Percentiles rank a stretch among this genome's conserved stretches.
These are phyloP conservation scores for Clarireedia homoeocarpa DNA, from an alignment of 2,329 filamentous ascomycete species.

Conservation along the genomic window DNA sequence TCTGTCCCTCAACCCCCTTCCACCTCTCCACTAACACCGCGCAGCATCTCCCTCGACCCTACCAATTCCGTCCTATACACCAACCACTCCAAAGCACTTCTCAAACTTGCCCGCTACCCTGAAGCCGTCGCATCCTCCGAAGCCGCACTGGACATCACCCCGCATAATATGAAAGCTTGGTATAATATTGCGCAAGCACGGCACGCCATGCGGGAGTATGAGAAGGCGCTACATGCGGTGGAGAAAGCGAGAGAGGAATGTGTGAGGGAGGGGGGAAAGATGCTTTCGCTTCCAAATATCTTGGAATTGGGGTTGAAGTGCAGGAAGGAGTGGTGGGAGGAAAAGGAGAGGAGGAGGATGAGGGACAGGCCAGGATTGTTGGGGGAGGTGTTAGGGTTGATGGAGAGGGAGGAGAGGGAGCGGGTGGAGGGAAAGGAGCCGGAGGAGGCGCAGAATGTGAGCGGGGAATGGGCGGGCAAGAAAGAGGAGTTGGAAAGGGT, in stretches of 20 bases:
- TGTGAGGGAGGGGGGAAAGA: background rate
- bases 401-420: slow-evolving; percentile 40
- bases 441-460: slow-evolving; percentile 38
- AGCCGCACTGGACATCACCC: slow-evolving; percentile 50
- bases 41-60: slow-evolving; percentile 68
- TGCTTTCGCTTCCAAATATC: slow-evolving; percentile 51
- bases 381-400: slow-evolving; percentile 45
- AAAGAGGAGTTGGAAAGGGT: slow-evolving; percentile 36
- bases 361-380: slow-evolving; percentile 52
- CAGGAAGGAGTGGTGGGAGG: slow-evolving; percentile 82
- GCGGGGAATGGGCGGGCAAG: slow-evolving; percentile 41
- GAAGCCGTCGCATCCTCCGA: slow-evolving; percentile 71
- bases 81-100: slow-evolving; percentile 77
- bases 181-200: slow-evolving; percentile 76
- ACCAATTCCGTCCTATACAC: slow-evolving; percentile 75
- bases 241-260: background rate
- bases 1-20: background rate
- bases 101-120: slow-evolving; percentile 67
- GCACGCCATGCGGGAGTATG: background rate
- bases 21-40: background rate
- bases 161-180: slow-evolving; percentile 62
- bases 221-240: background rate
- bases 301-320: slow-evolving; percentile 68
- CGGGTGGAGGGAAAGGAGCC: slow-evolving; percentile 35
- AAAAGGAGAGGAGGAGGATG: slow-evolving; percentile 54